phyloP scores from a whole-genome alignment of 116 monocot species.

The Papilionanthe hybrid region DNA sequence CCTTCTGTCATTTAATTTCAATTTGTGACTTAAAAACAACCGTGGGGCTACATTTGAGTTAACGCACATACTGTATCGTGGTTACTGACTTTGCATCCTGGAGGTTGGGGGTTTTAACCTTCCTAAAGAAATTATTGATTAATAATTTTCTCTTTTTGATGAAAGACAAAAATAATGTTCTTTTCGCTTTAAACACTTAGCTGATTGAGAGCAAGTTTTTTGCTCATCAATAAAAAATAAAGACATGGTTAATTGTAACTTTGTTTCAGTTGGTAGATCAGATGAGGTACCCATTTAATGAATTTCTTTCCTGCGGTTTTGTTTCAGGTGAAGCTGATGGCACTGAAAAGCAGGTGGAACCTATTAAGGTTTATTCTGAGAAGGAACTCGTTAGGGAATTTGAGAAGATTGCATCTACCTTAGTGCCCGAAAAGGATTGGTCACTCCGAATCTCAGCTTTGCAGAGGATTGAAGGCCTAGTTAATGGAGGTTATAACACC shows the following conservation, averaged over 20 bases:
- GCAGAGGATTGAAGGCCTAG: conserved; percentile 94
- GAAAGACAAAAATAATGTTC: not conserved
- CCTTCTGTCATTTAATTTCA: not conserved
- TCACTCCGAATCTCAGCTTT: conserved; percentile 83
- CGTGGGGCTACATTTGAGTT: not conserved
- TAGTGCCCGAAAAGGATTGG: conserved; percentile 97
- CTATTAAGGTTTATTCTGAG: conserved; percentile 90
- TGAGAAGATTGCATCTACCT: conserved; percentile 80
- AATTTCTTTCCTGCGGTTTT: not conserved
- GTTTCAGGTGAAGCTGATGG: conserved; percentile 63
- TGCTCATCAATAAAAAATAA: not conserved
- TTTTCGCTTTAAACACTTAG: not conserved
- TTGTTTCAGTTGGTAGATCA: not conserved
- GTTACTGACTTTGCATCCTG: not conserved
- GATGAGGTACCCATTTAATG: not conserved
- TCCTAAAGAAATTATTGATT: not conserved
- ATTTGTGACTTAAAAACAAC: not conserved
- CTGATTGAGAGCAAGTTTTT: not conserved
- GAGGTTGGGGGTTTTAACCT: not conserved
- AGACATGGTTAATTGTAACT: not conserved
- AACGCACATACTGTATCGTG: not conserved
- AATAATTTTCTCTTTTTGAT: not conserved
- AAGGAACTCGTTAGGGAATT: conserved; percentile 82
- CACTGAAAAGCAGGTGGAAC: conserved; percentile 79
- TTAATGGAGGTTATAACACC: conserved; percentile 67